phyloP scores from a whole-genome alignment of 345 rosid species.

The Gossypium rotundifolium region DNA sequence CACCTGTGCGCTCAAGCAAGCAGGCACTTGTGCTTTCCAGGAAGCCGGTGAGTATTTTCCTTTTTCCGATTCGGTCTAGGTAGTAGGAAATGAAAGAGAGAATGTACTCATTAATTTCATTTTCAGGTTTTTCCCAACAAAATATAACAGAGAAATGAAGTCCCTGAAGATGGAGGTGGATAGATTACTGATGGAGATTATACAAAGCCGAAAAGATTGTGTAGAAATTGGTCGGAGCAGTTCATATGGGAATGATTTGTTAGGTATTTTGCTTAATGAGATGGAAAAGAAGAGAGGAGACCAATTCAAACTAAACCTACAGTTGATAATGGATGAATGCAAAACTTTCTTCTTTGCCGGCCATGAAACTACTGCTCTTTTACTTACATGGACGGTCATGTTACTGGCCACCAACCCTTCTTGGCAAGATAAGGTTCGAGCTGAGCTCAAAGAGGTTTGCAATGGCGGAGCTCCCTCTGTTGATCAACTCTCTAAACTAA shows the following conservation, averaged over 20 bases:
- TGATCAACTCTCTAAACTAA: constrained; percentile 69
- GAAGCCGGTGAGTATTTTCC: constrained; percentile 56
- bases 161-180: constrained; percentile 76
- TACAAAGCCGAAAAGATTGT: constrained; percentile 66
- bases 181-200: constrained; percentile 70
- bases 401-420: constrained; percentile 71
- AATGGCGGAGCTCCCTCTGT: constrained; percentile 51
- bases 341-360: constrained; percentile 97
- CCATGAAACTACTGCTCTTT: constrained; percentile 84
- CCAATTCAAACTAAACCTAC: constrained; percentile 46
- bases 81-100: background rate
- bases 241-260: constrained; percentile 73
- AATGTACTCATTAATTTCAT: background rate
- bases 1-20: constrained; percentile 69
- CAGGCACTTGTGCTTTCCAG: constrained; percentile 82
- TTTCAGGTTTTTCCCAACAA: constrained; percentile 75
- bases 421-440: constrained; percentile 82
- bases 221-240: constrained; percentile 74
- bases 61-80: background rate
- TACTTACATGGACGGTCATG: constrained; percentile 94
- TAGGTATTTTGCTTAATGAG: constrained; percentile 71
- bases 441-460: constrained; percentile 60
- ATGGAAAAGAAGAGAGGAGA: constrained; percentile 45
- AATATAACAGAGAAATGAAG: constrained; percentile 82
- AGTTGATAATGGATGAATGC: constrained; percentile 92